These are phyloP conservation scores for Candolleomyces aberdarensis DNA, from an alignment of 768 basidiomycete genomes.

Conservation along the genomic window DNA sequence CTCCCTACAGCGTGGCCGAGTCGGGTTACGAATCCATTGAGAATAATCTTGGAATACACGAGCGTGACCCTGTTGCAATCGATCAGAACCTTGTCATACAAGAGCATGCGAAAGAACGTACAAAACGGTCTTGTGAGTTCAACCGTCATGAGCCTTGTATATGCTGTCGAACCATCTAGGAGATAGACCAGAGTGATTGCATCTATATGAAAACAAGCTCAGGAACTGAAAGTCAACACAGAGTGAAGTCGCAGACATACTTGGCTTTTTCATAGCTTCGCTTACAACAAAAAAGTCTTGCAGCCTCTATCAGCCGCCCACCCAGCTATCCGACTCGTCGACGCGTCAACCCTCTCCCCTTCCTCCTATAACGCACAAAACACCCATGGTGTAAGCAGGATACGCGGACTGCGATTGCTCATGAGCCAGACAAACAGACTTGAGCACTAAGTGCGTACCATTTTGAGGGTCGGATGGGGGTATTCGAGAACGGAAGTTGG, in stretches of 20 bases:
- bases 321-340: no score
- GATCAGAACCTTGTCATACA: not conserved
- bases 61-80: slow-evolving; percentile 74
- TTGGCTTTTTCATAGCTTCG: no score
- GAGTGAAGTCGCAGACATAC: no score
- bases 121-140: slow-evolving; percentile 44
- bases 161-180: no score
- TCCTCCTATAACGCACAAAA: slow-evolving; percentile 74
- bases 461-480: not conserved
- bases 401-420: slow-evolving; percentile 61
- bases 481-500: no score
- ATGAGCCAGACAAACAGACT: not conserved
- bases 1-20: slow-evolving; percentile 92
- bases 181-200: no score
- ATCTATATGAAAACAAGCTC: no score
- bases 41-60: slow-evolving; percentile 88
- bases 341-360: no score
- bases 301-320: no score
- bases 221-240: no score
- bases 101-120: slow-evolving; percentile 30
- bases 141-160: no score
- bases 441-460: not conserved
- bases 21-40: slow-evolving; percentile 92
- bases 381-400: slow-evolving; percentile 77
- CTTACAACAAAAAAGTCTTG: no score